These are phyloP conservation scores for Oidium heveae DNA, from an alignment of 2,329 filamentous ascomycete species.

Conservation along the genomic window DNA sequence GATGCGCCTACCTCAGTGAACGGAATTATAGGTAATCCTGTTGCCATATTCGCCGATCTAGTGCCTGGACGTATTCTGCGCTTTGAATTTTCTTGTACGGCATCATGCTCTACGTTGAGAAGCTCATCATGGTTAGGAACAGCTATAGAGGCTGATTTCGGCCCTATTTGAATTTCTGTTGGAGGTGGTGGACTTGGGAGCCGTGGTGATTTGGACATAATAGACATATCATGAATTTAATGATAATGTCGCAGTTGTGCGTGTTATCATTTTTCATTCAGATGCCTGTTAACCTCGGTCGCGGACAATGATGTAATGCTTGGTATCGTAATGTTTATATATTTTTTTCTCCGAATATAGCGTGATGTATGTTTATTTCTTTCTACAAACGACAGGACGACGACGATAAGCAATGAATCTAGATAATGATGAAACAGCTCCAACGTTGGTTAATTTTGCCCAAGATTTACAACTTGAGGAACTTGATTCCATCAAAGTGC, in stretches of 20 bases:
- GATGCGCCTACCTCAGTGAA: conserved; percentile 43
- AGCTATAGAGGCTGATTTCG: conserved; percentile 45
- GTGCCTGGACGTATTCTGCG: conserved; percentile 82
- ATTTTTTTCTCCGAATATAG: no score
- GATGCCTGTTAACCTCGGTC: not conserved
- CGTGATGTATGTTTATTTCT: no score
- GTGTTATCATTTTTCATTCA: not conserved
- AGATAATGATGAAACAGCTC: conserved; percentile 39
- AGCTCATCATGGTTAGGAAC: conserved; percentile 31
- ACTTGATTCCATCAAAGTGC: conserved; percentile 35
- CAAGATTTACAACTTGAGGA: conserved; percentile 20
- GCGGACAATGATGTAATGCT: no score
- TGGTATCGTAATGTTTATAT: no score
- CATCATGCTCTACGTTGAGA: conserved; percentile 28
- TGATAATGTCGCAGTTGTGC: no score
- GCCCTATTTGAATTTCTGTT: conserved; percentile 76
- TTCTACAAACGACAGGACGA: no score
- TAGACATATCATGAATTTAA: conserved; percentile 19
- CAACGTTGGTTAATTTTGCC: conserved; percentile 30
- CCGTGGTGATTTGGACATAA: conserved; percentile 59
- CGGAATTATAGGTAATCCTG: conserved; percentile 69
- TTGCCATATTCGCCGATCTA: conserved; percentile 75
- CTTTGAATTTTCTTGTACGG: conserved; percentile 47
- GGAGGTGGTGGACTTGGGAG: conserved; percentile 86
- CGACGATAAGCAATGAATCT: conserved; percentile 24